These are phyloP conservation scores for Cylindrotheca fusiformis DNA, from an alignment of 108 stramenopile genomes.

Conservation along the genomic window DNA sequence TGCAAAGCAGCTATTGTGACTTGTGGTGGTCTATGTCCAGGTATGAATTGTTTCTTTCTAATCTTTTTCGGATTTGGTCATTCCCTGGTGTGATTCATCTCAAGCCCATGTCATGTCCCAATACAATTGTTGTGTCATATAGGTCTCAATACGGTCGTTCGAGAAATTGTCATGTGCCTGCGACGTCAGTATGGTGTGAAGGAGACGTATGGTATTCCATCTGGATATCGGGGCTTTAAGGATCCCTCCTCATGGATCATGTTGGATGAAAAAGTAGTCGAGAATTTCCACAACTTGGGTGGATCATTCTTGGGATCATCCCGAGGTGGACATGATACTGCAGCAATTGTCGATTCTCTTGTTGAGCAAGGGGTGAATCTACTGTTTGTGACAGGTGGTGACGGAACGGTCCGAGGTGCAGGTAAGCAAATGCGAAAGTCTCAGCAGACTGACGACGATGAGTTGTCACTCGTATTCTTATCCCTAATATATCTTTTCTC, in stretches of 20 bases:
- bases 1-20: constrained; percentile 93
- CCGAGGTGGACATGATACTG: constrained; percentile 79
- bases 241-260: constrained; percentile 20
- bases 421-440: constrained; percentile 7
- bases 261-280: constrained; percentile 38
- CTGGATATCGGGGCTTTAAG: constrained; percentile 77
- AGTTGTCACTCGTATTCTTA: too few relatives aligned
- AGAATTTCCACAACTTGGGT: constrained; percentile 73
- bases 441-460: too few relatives aligned
- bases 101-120: not conserved
- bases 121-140: constrained; percentile 2
- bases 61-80: too few relatives aligned
- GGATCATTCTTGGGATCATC: constrained; percentile 78
- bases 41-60: constrained; percentile 9
- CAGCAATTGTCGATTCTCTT: constrained; percentile 54
- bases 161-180: constrained; percentile 64
- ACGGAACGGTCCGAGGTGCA: constrained; percentile 86
- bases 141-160: constrained; percentile 80
- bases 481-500: too few relatives aligned
- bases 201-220: constrained; percentile 57
- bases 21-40: constrained; percentile 38
- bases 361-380: constrained; percentile 44
- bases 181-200: constrained; percentile 55
- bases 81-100: too few relatives aligned
- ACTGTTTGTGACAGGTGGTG: constrained; percentile 85